phyloP scores from a whole-genome alignment of 306 rosid genomes.

The Castanea sativa region DNA sequence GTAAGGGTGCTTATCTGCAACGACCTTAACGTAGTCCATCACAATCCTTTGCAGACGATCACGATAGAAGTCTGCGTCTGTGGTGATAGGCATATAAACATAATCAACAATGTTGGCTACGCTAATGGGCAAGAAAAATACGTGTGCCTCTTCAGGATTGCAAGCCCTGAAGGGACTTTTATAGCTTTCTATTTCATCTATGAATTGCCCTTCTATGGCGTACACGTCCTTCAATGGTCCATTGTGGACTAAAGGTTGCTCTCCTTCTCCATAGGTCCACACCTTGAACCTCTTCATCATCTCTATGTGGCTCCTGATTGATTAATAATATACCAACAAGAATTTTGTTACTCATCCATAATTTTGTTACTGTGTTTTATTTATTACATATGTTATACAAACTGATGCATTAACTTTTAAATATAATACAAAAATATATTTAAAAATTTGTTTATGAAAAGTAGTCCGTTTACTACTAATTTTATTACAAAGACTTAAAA shows the following conservation, averaged over 20 bases:
- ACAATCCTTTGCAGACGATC: conserved; percentile 43
- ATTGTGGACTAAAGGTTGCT: conserved; percentile 40
- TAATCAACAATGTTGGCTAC: conserved; percentile 35
- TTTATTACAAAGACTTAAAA: no score
- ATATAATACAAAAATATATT: no score
- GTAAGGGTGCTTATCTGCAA: conserved; percentile 38
- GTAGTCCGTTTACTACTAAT: no score
- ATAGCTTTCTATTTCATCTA: conserved; percentile 46
- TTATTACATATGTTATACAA: no score
- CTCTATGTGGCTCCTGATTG: conserved; percentile 49
- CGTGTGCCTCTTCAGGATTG: conserved; percentile 51
- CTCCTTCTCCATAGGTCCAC: conserved; percentile 59
- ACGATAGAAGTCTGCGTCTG: conserved; percentile 39
- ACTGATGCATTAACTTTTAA: no score
- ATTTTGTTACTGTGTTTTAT: no score
- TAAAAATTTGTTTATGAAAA: no score
- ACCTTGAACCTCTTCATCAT: conserved; percentile 57
- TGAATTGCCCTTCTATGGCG: conserved; percentile 57
- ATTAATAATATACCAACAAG: not conserved
- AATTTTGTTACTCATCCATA: not conserved
- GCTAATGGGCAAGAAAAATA: conserved; percentile 46
- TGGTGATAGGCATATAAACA: conserved; percentile 37
- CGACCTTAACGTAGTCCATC: conserved; percentile 36
- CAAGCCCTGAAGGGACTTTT: conserved; percentile 37
- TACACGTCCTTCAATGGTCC: conserved; percentile 46